phyloP scores from a whole-genome alignment of 129 eudicot genomes.

The Escallonia herrerae region DNA sequence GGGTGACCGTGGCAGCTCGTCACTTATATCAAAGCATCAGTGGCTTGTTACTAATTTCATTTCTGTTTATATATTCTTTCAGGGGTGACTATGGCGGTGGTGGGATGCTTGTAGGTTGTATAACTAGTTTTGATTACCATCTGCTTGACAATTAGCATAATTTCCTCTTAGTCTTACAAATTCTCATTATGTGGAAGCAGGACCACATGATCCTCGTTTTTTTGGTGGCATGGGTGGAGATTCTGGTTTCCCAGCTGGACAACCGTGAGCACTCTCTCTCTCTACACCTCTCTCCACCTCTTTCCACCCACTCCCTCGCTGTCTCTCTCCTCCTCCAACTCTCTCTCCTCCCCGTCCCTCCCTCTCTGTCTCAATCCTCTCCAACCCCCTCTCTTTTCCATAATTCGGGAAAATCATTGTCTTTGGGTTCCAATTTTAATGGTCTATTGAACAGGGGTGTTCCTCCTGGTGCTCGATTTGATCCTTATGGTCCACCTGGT shows the following conservation, averaged over 20 bases:
- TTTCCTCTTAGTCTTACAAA: not conserved
- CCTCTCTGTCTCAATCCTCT: no score
- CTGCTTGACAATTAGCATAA: not conserved
- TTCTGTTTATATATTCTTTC: slow-evolving; percentile 4
- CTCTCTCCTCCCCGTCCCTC: no score
- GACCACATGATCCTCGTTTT: slow-evolving; percentile 67
- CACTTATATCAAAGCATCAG: no score
- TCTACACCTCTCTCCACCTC: no score
- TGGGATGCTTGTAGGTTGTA: slow-evolving; percentile 68
- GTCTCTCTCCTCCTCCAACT: no score
- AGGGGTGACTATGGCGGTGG: slow-evolving; percentile 64
- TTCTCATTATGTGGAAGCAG: slow-evolving; percentile 21
- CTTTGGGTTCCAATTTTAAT: not conserved
- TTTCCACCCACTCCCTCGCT: no score
- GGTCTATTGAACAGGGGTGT: slow-evolving; percentile 48
- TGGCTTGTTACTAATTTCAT: no score
- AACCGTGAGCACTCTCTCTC: slow-evolving; percentile 37
- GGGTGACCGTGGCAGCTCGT: not conserved
- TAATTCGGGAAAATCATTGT: not conserved
- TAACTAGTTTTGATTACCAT: no score
- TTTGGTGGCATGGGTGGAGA: slow-evolving; percentile 42
- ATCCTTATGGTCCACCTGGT: slow-evolving; percentile 85
- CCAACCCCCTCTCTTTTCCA: no score
- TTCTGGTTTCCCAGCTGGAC: slow-evolving; percentile 54
- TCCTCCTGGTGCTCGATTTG: slow-evolving; percentile 97